These are phyloP conservation scores for Globisporangium irregulare DNA, from an alignment of 352 stramenopile species.

Conservation along the genomic window DNA sequence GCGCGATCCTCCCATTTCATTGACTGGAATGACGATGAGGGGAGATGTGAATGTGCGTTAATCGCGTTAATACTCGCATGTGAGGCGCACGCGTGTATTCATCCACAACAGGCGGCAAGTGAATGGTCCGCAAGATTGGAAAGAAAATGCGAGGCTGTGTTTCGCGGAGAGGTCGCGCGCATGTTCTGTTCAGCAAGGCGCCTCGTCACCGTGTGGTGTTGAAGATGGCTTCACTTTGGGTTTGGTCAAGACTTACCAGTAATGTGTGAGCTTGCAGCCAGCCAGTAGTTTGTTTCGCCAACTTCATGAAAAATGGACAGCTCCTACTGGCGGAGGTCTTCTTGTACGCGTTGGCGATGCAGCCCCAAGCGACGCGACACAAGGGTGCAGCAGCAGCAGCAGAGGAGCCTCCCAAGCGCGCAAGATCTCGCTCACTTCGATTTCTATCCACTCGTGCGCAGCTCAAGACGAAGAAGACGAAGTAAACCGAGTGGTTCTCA, in stretches of 20 bases:
- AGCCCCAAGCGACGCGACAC: background rate
- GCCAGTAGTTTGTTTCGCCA: background rate
- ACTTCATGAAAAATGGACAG: slow-evolving; percentile 2
- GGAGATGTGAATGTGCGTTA: too few species aligned
- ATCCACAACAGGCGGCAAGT: too few species aligned
- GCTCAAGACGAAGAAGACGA: background rate
- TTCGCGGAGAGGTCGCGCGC: too few species aligned
- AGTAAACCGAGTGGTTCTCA: background rate
- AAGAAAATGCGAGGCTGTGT: too few species aligned
- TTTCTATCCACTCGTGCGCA: slow-evolving; percentile 2
- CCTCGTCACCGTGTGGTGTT: background rate
- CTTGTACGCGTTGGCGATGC: too few species aligned
- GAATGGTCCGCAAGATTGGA: too few species aligned
- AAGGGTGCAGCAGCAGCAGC: background rate
- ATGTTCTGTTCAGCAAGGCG: too few species aligned
- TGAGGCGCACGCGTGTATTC: too few species aligned
- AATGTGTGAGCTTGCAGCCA: background rate
- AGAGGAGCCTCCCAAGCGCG: background rate
- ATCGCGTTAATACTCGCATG: too few species aligned
- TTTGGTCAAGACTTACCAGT: background rate
- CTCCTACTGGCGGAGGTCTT: background rate
- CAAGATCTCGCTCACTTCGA: background rate
- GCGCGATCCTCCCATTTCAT: too few species aligned
- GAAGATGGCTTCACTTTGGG: background rate
- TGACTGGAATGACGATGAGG: too few species aligned